Evolutionary conservation across 2,329 filamentous ascomycete species (phyloP), one percentile per base, ranked within the genome.

Genomic region (Neonectria sp.): DNA sequence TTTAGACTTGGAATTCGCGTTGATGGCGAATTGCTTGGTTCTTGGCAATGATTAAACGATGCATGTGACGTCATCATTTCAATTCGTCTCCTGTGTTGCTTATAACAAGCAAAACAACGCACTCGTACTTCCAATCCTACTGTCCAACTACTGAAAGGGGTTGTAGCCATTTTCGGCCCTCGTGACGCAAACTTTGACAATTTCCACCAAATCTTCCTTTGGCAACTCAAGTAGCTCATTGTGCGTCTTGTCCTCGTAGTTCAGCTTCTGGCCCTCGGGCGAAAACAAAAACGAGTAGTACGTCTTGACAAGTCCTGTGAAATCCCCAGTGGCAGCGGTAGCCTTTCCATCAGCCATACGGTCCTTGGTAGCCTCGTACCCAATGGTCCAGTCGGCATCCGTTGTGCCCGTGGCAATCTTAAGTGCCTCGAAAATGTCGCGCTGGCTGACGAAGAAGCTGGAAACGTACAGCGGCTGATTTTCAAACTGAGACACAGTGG

Each of bases 351-450:
- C 55, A 7, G 49, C 33, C 6, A 67, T 66, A 0, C 73, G 66
- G 75, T 87, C 78, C 46, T 80, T 69, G 1, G 81, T 78, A 0
- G 77, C 71, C 77, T 90, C 85, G 8, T 84, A 78, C 1, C 75
- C 81, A 62, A 93, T 84, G 2, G 75, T 83, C 91, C 91, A 93
- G 72, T 92, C 90, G 0, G 77, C 79, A 45, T 90, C 87, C 2
- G 80, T 86, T 0, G 86, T 89, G 0, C 85, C 85, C 0, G 87
- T 86, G 4, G 90, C 90, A 0, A 86, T 85, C 72, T 90, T 84
- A 13, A 91, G 78, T n/a, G 85, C 86, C 45, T 86, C 85, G 60
- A 93, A 84, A 82, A 93, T 92, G 11, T 93, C 90, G 12, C 84
- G 83, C 77, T 93, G 91, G 65, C 79, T 88, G 67, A 90, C 71